phyloP scores from a whole-genome alignment of 2,329 filamentous ascomycete genomes.

The Cordyceps tenuipes region DNA sequence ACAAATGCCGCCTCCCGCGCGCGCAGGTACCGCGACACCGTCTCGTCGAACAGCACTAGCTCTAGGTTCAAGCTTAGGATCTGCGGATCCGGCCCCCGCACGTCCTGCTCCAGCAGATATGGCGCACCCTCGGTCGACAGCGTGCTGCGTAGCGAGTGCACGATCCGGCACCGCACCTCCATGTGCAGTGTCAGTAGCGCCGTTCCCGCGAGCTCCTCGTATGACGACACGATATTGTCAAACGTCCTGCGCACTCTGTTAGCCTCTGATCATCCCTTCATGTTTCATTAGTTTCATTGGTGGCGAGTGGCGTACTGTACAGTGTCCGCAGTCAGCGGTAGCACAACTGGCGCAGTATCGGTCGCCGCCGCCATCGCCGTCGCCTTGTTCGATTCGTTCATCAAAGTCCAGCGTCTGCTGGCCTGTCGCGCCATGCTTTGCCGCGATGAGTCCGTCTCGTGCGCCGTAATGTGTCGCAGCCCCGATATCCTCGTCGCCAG shows the following conservation, averaged over 20 bases:
- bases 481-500: conserved; percentile 74
- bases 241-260: conserved; percentile 54
- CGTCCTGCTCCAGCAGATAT: conserved; percentile 61
- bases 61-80: conserved; percentile 79
- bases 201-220: conserved; percentile 69
- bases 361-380: conserved; percentile 42
- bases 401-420: conserved; percentile 74
- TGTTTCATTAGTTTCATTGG: not conserved
- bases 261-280: not conserved
- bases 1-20: conserved; percentile 66
- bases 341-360: conserved; percentile 62
- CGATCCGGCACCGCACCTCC: conserved; percentile 77
- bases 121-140: conserved; percentile 53
- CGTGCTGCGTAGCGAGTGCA: conserved; percentile 64
- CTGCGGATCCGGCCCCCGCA: conserved; percentile 67
- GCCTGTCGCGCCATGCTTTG: conserved; percentile 47
- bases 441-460: conserved; percentile 58
- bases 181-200: conserved; percentile 81
- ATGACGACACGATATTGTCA: conserved; percentile 76
- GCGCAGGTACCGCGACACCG: conserved; percentile 64
- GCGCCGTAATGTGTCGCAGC: conserved; percentile 71
- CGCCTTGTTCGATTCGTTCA: conserved; percentile 52
- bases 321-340: conserved; percentile 81
- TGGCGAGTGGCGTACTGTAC: conserved; percentile 55
- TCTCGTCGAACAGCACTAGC: conserved; percentile 82